Evolutionary conservation across 2,329 filamentous ascomycete genomes (phyloP).

Genomic region (Blumeriella jaapii): DNA sequence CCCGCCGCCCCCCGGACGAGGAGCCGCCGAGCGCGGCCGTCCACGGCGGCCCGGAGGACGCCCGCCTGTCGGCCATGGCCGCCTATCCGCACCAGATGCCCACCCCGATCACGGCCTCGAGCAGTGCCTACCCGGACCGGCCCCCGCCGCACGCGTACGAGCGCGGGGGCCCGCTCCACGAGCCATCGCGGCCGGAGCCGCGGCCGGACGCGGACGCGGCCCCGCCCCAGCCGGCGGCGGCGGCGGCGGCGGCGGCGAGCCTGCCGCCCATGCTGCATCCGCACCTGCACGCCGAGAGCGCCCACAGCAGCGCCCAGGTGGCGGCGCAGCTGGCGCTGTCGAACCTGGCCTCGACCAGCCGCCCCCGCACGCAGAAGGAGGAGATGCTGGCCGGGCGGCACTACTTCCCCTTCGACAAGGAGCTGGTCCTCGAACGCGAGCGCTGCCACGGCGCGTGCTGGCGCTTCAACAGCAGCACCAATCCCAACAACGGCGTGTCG

Average conservation of each 20-base stretch:
- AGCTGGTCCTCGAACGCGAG: slow-evolving; percentile 74
- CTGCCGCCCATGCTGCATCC: slow-evolving; percentile 40
- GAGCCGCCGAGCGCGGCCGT: slow-evolving; percentile 47
- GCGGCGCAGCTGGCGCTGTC: slow-evolving; percentile 26
- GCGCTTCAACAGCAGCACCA: slow-evolving; percentile 76
- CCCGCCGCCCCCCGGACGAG: slow-evolving; percentile 42
- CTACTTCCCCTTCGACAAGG: slow-evolving; percentile 70
- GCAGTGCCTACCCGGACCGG: slow-evolving; percentile 27
- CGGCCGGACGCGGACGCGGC: slow-evolving; percentile 34
- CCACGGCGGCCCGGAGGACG: slow-evolving; percentile 49
- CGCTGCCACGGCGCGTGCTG: slow-evolving; percentile 71
- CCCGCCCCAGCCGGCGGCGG: slow-evolving; percentile 33
- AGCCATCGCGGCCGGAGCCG: slow-evolving; percentile 41
- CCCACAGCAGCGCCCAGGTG: slow-evolving; percentile 24
- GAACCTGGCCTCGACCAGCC: slow-evolving; percentile 22
- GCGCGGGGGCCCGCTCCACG: slow-evolving; percentile 49
- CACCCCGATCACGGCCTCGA: slow-evolving; percentile 48
- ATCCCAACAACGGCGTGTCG: slow-evolving; percentile 61
- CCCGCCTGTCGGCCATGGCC: slow-evolving; percentile 44
- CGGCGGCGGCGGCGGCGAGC: too few species aligned
- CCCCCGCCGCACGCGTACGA: slow-evolving; percentile 43
- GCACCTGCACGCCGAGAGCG: slow-evolving; percentile 22
- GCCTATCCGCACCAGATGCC: slow-evolving; percentile 39
- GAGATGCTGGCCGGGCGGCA: slow-evolving; percentile 74
- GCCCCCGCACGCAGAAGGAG: slow-evolving; percentile 60